Evolutionary conservation across 2,329 filamentous ascomycete species (phyloP).

Genomic region (Chrysoporthe puriensis): DNA sequence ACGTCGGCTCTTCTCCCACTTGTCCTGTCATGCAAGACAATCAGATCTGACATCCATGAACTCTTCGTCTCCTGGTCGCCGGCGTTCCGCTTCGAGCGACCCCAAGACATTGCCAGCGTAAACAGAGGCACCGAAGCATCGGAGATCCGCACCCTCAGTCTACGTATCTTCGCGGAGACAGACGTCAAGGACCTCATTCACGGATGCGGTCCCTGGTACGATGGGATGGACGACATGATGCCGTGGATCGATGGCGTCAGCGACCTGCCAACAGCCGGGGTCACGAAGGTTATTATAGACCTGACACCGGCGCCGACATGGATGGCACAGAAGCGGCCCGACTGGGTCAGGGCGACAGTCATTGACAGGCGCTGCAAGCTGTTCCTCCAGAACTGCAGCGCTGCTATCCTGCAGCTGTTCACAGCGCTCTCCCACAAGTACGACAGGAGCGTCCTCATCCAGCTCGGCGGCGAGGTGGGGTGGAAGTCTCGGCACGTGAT

Average conservation of each 20-base stretch:
- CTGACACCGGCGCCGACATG: slow-evolving; percentile 11
- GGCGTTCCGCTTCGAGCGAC: slow-evolving; percentile 9
- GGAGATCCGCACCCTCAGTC: slow-evolving; percentile 4
- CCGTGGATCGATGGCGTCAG: neutral
- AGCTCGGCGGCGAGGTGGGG: slow-evolving; percentile 3
- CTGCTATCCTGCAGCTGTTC: neutral
- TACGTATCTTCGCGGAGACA: slow-evolving; percentile 10
- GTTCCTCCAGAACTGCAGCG: neutral
- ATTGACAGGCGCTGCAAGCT: slow-evolving; percentile 4
- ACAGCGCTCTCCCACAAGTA: neutral
- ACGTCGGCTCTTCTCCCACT: slow-evolving; percentile 1
- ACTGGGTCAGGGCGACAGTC: slow-evolving; percentile 10
- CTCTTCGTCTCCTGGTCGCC: neutral
- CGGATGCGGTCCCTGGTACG: neutral
- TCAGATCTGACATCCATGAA: slow-evolving; percentile 7
- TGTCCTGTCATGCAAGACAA: slow-evolving; percentile 9
- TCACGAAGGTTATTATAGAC: slow-evolving; percentile 3
- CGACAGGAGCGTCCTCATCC: neutral
- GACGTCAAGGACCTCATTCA: neutral
- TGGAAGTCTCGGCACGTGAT: neutral
- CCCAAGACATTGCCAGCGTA: neutral
- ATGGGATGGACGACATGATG: neutral
- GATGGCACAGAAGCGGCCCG: neutral
- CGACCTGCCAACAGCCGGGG: neutral
- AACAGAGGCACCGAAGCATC: neutral